Evolutionary conservation across 345 rosid genomes (phyloP), one percentile per base, ranked within the genome.

Genomic region (Rhodomyrtus tomentosa): DNA sequence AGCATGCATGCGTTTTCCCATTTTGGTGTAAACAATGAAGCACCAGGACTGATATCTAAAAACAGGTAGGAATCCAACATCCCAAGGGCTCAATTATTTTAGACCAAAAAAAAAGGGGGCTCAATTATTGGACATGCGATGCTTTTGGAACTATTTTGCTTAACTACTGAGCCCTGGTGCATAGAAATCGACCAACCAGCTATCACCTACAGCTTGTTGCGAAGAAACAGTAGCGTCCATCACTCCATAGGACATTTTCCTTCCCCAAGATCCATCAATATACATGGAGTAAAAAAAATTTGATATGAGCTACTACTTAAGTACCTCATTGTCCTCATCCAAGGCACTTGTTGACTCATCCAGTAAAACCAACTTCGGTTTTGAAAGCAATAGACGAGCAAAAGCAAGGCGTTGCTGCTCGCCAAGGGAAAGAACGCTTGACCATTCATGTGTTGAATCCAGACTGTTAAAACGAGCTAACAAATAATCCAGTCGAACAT

Each of bases 371-470:
- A 96, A 88, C 91, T 93, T 92, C 12, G 99, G 99, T 88, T 92
- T 93, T 83, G 94, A 89, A 84, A 96, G 93, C 90, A 96, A 86
- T 80, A 96, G 88, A 14, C 99, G 94, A 20, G 98, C 97, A 91
- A 96, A 93, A 74, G 98, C 98, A 49, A 94, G 95, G 81, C 98
- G 98, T 89, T 95, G 99, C 91, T 95, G 98, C 91, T 95, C 99
- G 5, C 99, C 99, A 48, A 94, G 95, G 88, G 99, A 96, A 81
- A 96, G 97, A 87, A 96, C 96, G 89, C 98, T 94, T 68, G 98
- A 93, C 99, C 99, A 96, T 90, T 96, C 99, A 22, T 85, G 84
- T 50, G 87, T 82, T 15, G 93, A 87, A 87, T 96, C 99, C 58
- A 96, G 90, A 84, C 95, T 90, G 82, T 88, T 86, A 82, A 93